Evolutionary conservation across 2,329 filamentous ascomycete species (phyloP), one percentile per base, ranked within the genome.

Genomic region (Cryphonectria parasitica): DNA sequence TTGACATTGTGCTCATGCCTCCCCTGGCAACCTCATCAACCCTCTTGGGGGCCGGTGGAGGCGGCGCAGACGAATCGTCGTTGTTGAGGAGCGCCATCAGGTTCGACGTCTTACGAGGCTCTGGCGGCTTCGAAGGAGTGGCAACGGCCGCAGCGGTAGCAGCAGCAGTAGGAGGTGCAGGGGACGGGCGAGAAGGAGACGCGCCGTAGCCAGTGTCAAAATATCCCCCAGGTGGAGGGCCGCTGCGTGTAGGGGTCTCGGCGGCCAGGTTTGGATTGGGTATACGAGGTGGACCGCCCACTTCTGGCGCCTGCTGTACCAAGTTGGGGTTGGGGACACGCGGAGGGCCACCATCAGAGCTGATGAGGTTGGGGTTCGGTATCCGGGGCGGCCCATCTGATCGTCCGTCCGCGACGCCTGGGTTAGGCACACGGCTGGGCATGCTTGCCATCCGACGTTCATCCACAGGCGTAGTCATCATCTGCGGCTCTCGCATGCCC

Each of bases 11-110:
- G 56, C 81, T 81, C 49, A 79, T 73, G 15, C 80, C 77, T 17
- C 52, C 52, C 22, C 76, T 76, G 15, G 82, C 80, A 13, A 88
- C 81, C 68, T 88, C 86, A 56, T 73, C 79, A 41, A 88, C 80
- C 43, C 86, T 82, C 78, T 88, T 88, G 0, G 81, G 80, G 66
- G 82, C 80, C 1, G 82, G 78, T n/a, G 83, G 83, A 8, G 84
- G 80, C 7, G 83, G 80, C 3, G 80, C 81, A n/a, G 72, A 64
- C 28, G 68, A n/a, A 10, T 85, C 83, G 67, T 90, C 89, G 72
- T 90, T 87, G 74, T 90, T 90, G 3, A 91, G 81, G 72, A 91
- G 78, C 0, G 88, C 87, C 85, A 90, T 89, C 72, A 91, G 84
- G 73, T 82, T 90, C 19, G 88, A 90, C 10, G 85, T 89, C 80